Evolutionary conservation across 2,329 filamentous ascomycete species (phyloP).

Genomic region (Penicillium sp.): DNA sequence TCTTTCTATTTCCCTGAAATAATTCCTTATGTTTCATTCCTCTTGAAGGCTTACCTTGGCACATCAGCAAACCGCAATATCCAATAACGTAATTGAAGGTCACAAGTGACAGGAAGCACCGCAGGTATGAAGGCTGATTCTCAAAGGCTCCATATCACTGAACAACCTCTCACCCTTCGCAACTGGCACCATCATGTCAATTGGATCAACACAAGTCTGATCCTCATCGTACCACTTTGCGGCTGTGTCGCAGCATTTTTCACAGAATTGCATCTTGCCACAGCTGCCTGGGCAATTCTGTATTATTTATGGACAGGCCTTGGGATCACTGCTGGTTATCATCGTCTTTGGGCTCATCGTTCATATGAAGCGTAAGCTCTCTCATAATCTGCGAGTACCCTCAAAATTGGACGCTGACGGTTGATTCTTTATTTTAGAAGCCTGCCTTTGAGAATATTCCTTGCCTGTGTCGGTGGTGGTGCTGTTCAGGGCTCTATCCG

Average conservation of each 20-base stretch:
- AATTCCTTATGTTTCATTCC: not conserved
- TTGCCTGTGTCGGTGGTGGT: slow-evolving; percentile 77
- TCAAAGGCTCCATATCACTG: slow-evolving; percentile 80
- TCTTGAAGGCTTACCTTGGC: not conserved
- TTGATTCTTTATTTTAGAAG: not conserved
- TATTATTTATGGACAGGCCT: slow-evolving; percentile 85
- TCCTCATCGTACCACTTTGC: slow-evolving; percentile 71
- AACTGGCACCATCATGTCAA: slow-evolving; percentile 95
- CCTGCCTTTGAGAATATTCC: slow-evolving; percentile 25
- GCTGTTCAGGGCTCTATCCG: slow-evolving; percentile 82
- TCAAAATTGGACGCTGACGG: not conserved
- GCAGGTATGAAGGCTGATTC: not conserved
- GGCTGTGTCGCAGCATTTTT: slow-evolving; percentile 74
- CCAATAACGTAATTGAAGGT: not conserved
- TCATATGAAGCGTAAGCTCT: slow-evolving; percentile 49
- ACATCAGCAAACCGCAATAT: not conserved
- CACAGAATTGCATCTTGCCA: slow-evolving; percentile 71
- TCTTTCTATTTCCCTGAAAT: not conserved
- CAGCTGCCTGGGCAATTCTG: slow-evolving; percentile 67
- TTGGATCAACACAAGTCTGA: slow-evolving; percentile 84
- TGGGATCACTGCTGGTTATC: slow-evolving; percentile 78
- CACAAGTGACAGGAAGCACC: not conserved
- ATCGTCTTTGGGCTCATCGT: slow-evolving; percentile 82
- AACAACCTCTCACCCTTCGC: slow-evolving; percentile 71
- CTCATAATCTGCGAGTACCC: slow-evolving; percentile 64